These are phyloP conservation scores for Psidium guajava DNA, from an alignment of 345 rosid genomes.

Conservation along the genomic window DNA sequence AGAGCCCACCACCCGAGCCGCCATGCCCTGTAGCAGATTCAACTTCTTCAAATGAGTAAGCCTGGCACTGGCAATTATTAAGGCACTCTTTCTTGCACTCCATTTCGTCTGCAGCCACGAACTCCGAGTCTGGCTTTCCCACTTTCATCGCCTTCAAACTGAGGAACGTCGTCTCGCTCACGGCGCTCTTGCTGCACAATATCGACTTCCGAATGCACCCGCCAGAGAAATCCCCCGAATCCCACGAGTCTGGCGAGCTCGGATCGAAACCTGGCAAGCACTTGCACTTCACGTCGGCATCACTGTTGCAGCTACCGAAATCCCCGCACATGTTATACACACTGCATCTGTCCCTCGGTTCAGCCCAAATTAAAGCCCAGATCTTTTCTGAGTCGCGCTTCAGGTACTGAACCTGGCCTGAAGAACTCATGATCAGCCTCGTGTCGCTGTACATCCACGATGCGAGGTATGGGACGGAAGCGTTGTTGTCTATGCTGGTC, in stretches of 20 bases:
- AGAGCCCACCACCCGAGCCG: slow-evolving; percentile 3
- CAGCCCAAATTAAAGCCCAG: slow-evolving; percentile 19
- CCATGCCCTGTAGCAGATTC: neutral
- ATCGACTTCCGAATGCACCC: slow-evolving; percentile 19
- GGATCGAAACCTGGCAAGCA: slow-evolving; percentile 42
- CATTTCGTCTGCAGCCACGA: slow-evolving; percentile 14
- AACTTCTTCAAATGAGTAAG: slow-evolving; percentile 35
- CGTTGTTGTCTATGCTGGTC: slow-evolving; percentile 1
- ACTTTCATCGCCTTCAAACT: slow-evolving; percentile 38
- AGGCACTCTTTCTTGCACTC: slow-evolving; percentile 46
- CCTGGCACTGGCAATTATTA: slow-evolving; percentile 45
- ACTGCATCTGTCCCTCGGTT: slow-evolving; percentile 26
- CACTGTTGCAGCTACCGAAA: slow-evolving; percentile 25
- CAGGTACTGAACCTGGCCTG: slow-evolving; percentile 20
- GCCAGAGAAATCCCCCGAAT: slow-evolving; percentile 2
- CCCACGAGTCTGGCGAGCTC: slow-evolving; percentile 6
- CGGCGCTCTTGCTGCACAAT: slow-evolving; percentile 19
- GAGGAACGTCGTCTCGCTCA: slow-evolving; percentile 29
- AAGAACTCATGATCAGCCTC: slow-evolving; percentile 24
- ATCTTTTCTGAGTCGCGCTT: neutral
- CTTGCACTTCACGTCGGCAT: slow-evolving; percentile 6
- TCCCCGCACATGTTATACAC: slow-evolving; percentile 19
- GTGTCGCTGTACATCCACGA: slow-evolving; percentile 11
- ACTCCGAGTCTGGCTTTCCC: slow-evolving; percentile 34
- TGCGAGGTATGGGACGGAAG: slow-evolving; percentile 31